Conservation (phyloP, 495 filamentous ascomycete genomes). For the Pyrenula massariospora region DNA sequence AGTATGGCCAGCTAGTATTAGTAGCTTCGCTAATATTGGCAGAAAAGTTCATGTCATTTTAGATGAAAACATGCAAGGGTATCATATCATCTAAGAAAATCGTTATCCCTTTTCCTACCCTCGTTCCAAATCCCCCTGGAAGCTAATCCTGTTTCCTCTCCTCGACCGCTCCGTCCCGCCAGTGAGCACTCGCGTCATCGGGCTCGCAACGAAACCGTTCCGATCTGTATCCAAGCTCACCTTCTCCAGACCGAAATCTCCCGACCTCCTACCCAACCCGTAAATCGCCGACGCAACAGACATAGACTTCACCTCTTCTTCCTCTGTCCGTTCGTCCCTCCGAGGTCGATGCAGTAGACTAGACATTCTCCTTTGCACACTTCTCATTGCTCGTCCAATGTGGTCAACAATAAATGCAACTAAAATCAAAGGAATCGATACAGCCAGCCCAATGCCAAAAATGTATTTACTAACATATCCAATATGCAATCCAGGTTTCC, state of each 20-base stretch:
- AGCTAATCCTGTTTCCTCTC: neutral
- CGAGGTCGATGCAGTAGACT: neutral
- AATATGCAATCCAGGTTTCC: slow-evolving; percentile 27
- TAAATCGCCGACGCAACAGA: neutral
- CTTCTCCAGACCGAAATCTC: neutral
- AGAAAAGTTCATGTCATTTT: too few species aligned
- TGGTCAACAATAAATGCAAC: slow-evolving; percentile 47
- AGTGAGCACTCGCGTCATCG: neutral
- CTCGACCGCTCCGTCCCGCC: neutral
- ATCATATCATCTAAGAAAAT: too few species aligned
- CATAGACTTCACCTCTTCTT: neutral
- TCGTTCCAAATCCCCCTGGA: neutral
- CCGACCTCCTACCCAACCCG: neutral
- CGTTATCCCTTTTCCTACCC: too few species aligned
- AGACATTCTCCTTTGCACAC: neutral
- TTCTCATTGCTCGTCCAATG: slow-evolving; percentile 22
- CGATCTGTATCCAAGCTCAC: neutral
- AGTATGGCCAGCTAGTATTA: too few species aligned
- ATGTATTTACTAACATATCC: slow-evolving; percentile 50
- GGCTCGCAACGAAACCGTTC: neutral
- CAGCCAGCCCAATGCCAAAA: slow-evolving; percentile 56
- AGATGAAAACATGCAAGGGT: too few species aligned
- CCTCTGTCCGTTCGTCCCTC: neutral
- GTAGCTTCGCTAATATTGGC: too few species aligned
- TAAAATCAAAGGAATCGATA: slow-evolving; percentile 49